Evolutionary conservation across 352 stramenopile species (phyloP).

Genomic region (Phytophthora sansomeana): DNA sequence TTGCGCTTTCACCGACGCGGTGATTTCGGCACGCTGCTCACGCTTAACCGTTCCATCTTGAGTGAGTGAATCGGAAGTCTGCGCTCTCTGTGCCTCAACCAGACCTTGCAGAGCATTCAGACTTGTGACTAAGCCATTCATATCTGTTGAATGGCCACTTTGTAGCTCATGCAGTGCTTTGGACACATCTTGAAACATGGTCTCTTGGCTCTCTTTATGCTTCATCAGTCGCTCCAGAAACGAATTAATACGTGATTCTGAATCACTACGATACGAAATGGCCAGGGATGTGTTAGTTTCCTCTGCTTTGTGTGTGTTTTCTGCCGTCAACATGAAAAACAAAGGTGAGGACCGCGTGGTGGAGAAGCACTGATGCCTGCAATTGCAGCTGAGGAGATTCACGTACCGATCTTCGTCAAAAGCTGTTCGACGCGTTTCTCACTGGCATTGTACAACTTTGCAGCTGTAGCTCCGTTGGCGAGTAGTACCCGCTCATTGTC

Average conservation of each 20-base stretch:
- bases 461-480: conserved; percentile 54
- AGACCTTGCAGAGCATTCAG: conserved; percentile 44
- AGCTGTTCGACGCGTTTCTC: conserved; percentile 57
- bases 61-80: conserved; percentile 24
- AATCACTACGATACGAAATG: conserved; percentile 50
- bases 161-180: conserved; percentile 59
- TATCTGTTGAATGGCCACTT: conserved; percentile 48
- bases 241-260: conserved; percentile 47
- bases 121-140: conserved; percentile 46
- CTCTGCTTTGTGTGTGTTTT: conserved; percentile 56
- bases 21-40: conserved; percentile 39
- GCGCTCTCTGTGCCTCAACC: conserved; percentile 35
- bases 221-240: conserved; percentile 59
- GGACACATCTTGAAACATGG: conserved; percentile 52
- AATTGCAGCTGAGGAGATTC: background rate
- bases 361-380: no score
- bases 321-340: conserved; percentile 25
- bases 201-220: conserved; percentile 61
- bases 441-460: conserved; percentile 64
- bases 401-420: conserved; percentile 62
- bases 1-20: conserved; percentile 30
- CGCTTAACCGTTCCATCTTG: conserved; percentile 24
- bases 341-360: background rate
- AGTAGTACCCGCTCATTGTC: conserved; percentile 68
- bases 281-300: conserved; percentile 59